Evolutionary conservation across 176 grass and related monocot species (phyloP).

Genomic region (Zea luxurians): DNA sequence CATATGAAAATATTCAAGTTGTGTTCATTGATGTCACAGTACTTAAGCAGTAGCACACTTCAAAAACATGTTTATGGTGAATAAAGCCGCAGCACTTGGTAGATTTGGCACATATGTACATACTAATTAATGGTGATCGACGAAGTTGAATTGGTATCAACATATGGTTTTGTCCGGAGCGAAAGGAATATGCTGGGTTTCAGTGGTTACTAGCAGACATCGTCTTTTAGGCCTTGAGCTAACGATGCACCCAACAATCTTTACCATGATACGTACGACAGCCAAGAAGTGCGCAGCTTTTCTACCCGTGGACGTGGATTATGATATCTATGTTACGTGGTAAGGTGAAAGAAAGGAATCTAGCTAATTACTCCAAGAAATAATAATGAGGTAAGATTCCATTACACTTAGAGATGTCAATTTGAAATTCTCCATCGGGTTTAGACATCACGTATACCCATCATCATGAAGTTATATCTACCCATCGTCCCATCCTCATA

Average conservation of each 20-base stretch:
- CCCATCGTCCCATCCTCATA: too few species aligned
- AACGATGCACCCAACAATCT: constrained; percentile 28
- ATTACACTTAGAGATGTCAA: neutral
- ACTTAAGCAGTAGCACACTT: neutral
- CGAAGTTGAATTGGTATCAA: neutral
- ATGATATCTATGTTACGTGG: neutral
- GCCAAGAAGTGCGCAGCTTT: neutral
- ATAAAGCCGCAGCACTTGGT: neutral
- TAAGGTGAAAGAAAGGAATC: neutral
- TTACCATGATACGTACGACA: constrained; percentile 21
- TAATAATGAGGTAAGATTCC: constrained; percentile 21
- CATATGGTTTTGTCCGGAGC: neutral
- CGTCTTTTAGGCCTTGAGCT: neutral
- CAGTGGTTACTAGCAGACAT: neutral
- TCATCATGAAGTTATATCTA: too few species aligned
- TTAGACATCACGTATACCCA: too few species aligned
- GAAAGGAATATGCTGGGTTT: constrained; percentile 1
- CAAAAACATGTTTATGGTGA: neutral
- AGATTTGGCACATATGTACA: neutral
- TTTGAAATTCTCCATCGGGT: too few species aligned
- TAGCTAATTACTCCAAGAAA: constrained; percentile 2
- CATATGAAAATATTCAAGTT: neutral
- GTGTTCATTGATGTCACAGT: neutral
- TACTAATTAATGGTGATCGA: neutral
- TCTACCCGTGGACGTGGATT: neutral